Base-by-base conservation (phyloP, 2,329 filamentous ascomycete species). In the Samsoniella hepiali region DNA sequence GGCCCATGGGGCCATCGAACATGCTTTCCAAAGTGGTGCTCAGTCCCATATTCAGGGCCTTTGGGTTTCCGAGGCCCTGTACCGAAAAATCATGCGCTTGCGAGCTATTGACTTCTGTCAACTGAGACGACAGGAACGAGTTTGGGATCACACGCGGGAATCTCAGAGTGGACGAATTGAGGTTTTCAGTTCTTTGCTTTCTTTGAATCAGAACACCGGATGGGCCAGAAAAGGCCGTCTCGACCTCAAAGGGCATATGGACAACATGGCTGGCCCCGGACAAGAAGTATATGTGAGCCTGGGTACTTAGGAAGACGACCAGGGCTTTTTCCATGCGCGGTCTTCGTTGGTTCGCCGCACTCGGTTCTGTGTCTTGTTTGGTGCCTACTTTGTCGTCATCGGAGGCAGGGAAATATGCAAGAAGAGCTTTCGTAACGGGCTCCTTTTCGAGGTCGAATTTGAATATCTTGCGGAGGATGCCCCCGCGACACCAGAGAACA, bases 171-270 rank as follows among this genome's bases (percentile, higher is more conserved):
- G 84, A 77, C 6, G 84, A 77, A 2, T 79, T 77, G 10, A 78
- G 70, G 64, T 75, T 81, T 64, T 85, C 82, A 10, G 78, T 73
- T 64, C 81, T 82, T 49, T 88, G 80, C 72, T 90, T 96, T 65
- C 93, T 84, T 75, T 98, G 94, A 63, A 99, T 86, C 27, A 99
- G 84, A 57, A 98, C 83, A 32, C 95, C 95, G 38, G 87, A 82
- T 6, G 93, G 90, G 13, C 91, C 91, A 42, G 94, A 87, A 74
- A 93, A 91, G 36, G 91, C 93, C 60, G 87, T 87, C 72, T 97
- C 92, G 49, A 97, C 90, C 76, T 98, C 93, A 72, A 99, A 99
- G 1, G 94, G 94, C 72, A 99, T 86, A 73, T 97, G 92, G 55
- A 98, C 84, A 64, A 97, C 86, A 82, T 99, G 91, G 72, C 86